Evolutionary conservation across 1,284 basidiomycete species (phyloP).

Genomic region (Melampsora americana): DNA sequence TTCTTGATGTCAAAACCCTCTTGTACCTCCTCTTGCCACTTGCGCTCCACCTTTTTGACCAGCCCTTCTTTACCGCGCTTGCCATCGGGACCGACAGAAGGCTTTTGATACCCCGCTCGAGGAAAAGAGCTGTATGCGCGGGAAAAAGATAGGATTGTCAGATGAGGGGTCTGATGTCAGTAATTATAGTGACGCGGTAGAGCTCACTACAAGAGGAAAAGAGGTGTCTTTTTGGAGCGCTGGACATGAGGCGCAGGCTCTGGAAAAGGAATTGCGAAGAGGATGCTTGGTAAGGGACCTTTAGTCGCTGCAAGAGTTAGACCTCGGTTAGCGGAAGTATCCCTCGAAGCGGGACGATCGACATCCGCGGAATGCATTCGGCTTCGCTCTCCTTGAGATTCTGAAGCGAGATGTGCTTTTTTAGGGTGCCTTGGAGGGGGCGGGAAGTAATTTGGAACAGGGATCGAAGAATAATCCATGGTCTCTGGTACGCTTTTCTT

Average conservation of each 20-base stretch:
- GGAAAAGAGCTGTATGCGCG: slow-evolving; percentile 21
- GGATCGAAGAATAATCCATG: no score
- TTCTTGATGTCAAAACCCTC: slow-evolving; percentile 38
- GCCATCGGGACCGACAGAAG: slow-evolving; percentile 12
- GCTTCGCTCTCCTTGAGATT: no score
- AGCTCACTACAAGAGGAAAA: slow-evolving; percentile 38
- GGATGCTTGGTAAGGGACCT: slow-evolving; percentile 22
- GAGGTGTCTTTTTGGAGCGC: slow-evolving; percentile 26
- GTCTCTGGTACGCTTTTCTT: no score
- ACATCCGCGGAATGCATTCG: no score
- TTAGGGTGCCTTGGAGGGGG: no score
- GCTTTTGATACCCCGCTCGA: slow-evolving; percentile 32
- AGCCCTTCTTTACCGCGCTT: slow-evolving; percentile 33
- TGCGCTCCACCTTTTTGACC: slow-evolving; percentile 35
- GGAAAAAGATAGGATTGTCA: background rate
- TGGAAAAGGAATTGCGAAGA: slow-evolving; percentile 41
- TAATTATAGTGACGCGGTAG: background rate
- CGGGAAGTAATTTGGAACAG: no score
- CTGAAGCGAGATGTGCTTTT: no score
- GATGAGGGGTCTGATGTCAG: background rate
- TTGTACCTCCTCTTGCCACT: slow-evolving; percentile 43
- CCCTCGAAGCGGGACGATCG: no score
- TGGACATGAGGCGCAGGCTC: slow-evolving; percentile 6
- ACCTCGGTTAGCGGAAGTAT: no score
- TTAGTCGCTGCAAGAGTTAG: background rate